Evolutionary conservation across 495 filamentous ascomycete genomes (phyloP).

Genomic region (Lophium mytilinum): DNA sequence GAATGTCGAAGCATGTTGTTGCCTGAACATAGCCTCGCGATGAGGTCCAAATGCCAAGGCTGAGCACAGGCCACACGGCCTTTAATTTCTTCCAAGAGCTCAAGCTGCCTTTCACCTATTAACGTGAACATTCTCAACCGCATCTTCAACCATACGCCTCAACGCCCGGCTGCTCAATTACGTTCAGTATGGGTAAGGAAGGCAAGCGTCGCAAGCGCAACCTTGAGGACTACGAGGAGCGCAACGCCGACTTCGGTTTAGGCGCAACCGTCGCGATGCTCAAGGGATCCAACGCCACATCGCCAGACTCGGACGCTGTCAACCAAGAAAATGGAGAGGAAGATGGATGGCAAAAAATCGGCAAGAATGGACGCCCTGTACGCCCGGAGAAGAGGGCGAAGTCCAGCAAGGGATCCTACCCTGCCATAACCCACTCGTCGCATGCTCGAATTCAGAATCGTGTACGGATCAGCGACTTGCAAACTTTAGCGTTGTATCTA

Average conservation of each 20-base stretch:
- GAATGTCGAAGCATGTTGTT: no score
- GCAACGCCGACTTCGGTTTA: constrained; percentile 10
- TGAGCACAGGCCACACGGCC: no score
- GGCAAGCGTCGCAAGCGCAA: background rate
- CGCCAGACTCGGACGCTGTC: background rate
- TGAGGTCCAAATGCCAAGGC: no score
- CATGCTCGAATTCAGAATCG: constrained; percentile 59
- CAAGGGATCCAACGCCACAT: background rate
- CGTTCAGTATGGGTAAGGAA: constrained; percentile 4
- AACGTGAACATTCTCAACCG: no score
- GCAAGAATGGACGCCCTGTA: constrained; percentile 5
- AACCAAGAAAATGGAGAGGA: constrained; percentile 9
- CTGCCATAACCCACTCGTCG: constrained; percentile 59
- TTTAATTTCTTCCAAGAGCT: no score
- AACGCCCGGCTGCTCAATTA: background rate
- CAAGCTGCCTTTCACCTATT: no score
- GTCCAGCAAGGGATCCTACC: constrained; percentile 49
- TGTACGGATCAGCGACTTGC: constrained; percentile 71
- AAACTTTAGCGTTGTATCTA: constrained; percentile 77
- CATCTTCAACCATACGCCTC: no score
- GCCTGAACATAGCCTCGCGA: no score
- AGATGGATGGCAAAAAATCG: constrained; percentile 23
- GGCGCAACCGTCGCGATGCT: constrained; percentile 25
- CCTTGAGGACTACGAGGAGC: background rate
- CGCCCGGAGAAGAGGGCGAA: constrained; percentile 13